Evolutionary conservation across 2,329 filamentous ascomycete genomes (phyloP).

Genomic region (Proliferodiscus dingleyae): DNA sequence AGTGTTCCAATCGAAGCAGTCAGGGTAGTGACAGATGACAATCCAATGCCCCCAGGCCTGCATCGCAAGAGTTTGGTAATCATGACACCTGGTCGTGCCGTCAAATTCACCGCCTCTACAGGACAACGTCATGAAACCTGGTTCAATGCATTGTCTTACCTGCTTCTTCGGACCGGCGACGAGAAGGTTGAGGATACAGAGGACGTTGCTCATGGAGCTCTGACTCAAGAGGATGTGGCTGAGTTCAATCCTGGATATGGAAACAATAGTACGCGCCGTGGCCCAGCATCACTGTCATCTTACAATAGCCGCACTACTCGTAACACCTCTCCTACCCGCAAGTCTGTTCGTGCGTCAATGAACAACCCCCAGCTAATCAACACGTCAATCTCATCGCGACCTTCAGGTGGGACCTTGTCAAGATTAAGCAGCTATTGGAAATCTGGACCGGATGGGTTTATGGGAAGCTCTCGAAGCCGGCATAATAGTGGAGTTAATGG

Average conservation of each 20-base stretch:
- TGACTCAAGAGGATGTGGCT: slow-evolving; percentile 58
- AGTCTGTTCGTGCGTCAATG: slow-evolving; percentile 29
- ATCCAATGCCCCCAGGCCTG: slow-evolving; percentile 88
- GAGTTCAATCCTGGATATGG: slow-evolving; percentile 71
- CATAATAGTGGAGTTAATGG: slow-evolving; percentile 34
- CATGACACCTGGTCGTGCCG: slow-evolving; percentile 77
- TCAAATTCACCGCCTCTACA: slow-evolving; percentile 93
- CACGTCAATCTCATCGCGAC: slow-evolving; percentile 23
- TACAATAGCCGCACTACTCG: slow-evolving; percentile 71
- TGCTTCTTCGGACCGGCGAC: slow-evolving; percentile 73
- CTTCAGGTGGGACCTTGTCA: slow-evolving; percentile 44
- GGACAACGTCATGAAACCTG: slow-evolving; percentile 95
- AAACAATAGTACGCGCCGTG: slow-evolving; percentile 46
- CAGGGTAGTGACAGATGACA: slow-evolving; percentile 87
- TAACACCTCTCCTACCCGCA: slow-evolving; percentile 54
- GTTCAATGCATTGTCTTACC: slow-evolving; percentile 95
- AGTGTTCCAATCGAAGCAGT: slow-evolving; percentile 89
- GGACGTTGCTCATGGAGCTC: slow-evolving; percentile 48
- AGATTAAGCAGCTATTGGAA: slow-evolving; percentile 59
- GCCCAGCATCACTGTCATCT: slow-evolving; percentile 66
- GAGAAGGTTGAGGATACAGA: slow-evolving; percentile 53
- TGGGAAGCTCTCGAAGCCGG: slow-evolving; percentile 48
- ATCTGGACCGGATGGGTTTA: too few species aligned
- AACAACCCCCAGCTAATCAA: slow-evolving; percentile 17
- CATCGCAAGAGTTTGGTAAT: slow-evolving; percentile 92